phyloP scores from a whole-genome alignment of 129 eudicot species.

The Tanacetum coccineum region DNA sequence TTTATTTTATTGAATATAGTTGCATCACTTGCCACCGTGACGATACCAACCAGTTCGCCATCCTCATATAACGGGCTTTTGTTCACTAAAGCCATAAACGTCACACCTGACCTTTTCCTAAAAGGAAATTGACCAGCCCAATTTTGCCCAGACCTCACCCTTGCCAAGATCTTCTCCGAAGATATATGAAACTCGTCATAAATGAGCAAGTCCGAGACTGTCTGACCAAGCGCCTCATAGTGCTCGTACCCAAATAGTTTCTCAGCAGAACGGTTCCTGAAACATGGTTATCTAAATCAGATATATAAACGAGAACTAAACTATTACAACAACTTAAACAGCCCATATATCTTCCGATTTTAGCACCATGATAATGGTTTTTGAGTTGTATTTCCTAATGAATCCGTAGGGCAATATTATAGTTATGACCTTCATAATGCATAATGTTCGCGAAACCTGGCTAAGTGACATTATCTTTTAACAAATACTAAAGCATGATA shows the following conservation, averaged over 20 bases:
- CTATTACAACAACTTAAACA: no score
- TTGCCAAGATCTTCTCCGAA: constrained; percentile 40
- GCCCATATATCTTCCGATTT: no score
- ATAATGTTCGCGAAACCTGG: neutral
- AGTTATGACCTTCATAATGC: neutral
- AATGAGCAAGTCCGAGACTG: constrained; percentile 42
- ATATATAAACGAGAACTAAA: neutral
- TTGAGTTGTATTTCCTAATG: neutral
- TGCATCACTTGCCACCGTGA: constrained; percentile 75
- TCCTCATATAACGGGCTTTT: constrained; percentile 73
- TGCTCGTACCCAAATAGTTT: constrained; percentile 74
- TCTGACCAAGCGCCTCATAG: constrained; percentile 68
- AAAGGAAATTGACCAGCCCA: constrained; percentile 96
- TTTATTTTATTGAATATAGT: constrained; percentile 46
- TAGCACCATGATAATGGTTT: neutral
- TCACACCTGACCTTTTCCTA: constrained; percentile 64
- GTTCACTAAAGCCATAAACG: constrained; percentile 69
- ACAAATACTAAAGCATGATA: neutral
- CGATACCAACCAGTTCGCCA: constrained; percentile 69
- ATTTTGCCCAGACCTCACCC: constrained; percentile 46
- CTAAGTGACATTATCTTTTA: neutral
- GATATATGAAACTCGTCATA: constrained; percentile 46
- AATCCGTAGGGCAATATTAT: neutral
- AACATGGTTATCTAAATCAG: constrained; percentile 18
- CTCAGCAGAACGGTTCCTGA: constrained; percentile 83